Evolutionary conservation across 108 stramenopile genomes (phyloP).

Genomic region (Pseudonitzschia delicatissima): DNA sequence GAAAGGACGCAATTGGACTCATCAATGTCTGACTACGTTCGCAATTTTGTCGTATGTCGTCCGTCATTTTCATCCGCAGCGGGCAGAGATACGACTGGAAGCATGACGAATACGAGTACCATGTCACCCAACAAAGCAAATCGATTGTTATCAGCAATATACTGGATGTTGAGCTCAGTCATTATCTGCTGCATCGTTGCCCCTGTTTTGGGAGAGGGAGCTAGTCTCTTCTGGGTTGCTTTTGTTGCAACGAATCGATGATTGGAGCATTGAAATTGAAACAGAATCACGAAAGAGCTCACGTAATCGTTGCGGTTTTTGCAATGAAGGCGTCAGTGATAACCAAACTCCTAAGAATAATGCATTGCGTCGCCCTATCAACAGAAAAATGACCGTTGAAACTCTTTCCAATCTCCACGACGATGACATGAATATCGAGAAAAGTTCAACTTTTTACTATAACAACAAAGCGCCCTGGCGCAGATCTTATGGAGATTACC

Average conservation of each 20-base stretch:
- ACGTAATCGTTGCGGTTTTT: not conserved
- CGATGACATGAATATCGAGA: not conserved
- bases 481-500: not conserved
- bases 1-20: not conserved
- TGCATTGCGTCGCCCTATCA: not conserved
- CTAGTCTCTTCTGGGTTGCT: constrained; percentile 3
- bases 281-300: not conserved
- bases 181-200: not conserved
- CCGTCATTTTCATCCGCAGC: not conserved
- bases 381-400: not conserved
- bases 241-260: not conserved
- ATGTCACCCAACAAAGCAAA: constrained; percentile 5
- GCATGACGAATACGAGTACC: not conserved
- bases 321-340: not conserved
- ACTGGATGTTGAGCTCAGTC: constrained; percentile 9
- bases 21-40: not conserved
- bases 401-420: constrained; percentile 9
- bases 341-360: not conserved
- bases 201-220: not conserved
- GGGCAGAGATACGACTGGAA: not conserved
- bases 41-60: not conserved
- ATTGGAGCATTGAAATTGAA: not conserved
- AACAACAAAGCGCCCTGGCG: constrained; percentile 6
- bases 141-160: constrained; percentile 4
- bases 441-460: not conserved